phyloP scores from a whole-genome alignment of 768 basidiomycete species.

The Cystobasidium ongulense region DNA sequence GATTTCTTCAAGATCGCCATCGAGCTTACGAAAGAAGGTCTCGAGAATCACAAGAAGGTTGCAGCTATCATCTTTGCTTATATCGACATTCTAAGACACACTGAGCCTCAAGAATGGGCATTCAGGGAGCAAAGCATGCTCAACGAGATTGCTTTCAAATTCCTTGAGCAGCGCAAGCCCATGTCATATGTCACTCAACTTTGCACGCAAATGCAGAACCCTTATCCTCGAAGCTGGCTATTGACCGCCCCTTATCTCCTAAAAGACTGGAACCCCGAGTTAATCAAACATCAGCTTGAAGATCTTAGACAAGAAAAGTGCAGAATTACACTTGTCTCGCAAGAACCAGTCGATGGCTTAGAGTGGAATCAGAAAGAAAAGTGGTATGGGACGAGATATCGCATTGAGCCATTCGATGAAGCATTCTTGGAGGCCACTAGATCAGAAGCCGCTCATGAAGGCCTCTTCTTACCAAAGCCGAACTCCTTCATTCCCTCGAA shows the following conservation, averaged over 20 bases:
- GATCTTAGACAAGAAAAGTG: constrained; percentile 55
- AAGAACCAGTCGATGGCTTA: constrained; percentile 56
- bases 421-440: constrained; percentile 44
- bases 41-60: constrained; percentile 64
- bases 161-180: constrained; percentile 71
- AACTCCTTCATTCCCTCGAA: constrained; percentile 88
- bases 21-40: constrained; percentile 73
- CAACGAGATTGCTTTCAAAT: constrained; percentile 68
- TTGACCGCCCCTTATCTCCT: constrained; percentile 63
- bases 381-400: constrained; percentile 86
- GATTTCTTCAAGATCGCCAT: constrained; percentile 79
- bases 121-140: constrained; percentile 69
- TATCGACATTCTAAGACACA: constrained; percentile 47
- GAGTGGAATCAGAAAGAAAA: constrained; percentile 57
- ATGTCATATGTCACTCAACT: constrained; percentile 71
- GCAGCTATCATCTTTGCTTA: constrained; percentile 70
- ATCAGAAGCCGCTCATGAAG: constrained; percentile 61
- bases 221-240: constrained; percentile 67
- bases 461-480: constrained; percentile 68
- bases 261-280: constrained; percentile 64
- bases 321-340: constrained; percentile 70
- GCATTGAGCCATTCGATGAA: constrained; percentile 52
- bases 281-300: constrained; percentile 59
- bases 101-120: constrained; percentile 51
- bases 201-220: constrained; percentile 66